Evolutionary conservation across 2,329 filamentous ascomycete species (phyloP).

Genomic region (Fusarium denticulatum): DNA sequence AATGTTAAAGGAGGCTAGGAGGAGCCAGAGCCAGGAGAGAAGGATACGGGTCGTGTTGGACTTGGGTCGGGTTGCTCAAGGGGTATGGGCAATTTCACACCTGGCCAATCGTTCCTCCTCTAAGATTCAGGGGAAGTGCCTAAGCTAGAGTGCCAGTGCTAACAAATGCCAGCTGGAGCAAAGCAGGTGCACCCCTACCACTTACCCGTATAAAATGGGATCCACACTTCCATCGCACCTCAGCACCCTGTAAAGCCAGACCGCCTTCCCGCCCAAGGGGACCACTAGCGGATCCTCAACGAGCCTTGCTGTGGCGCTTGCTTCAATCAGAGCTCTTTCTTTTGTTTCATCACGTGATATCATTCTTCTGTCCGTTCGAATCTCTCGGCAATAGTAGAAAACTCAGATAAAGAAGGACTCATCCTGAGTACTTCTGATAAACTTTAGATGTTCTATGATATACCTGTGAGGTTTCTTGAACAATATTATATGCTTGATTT

Average conservation of each 20-base stretch:
- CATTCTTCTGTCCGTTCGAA: background rate
- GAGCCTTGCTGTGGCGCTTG: slow-evolving; percentile 28
- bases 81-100: slow-evolving; percentile 47
- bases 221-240: slow-evolving; percentile 26
- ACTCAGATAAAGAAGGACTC: background rate
- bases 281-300: slow-evolving; percentile 33
- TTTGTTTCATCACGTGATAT: slow-evolving; percentile 32
- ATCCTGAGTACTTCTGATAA: background rate
- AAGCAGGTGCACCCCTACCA: slow-evolving; percentile 21
- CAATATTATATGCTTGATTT: no score
- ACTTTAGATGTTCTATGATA: background rate
- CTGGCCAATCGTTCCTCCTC: slow-evolving; percentile 47
- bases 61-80: slow-evolving; percentile 39
- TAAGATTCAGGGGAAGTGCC: slow-evolving; percentile 44
- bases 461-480: no score
- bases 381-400: background rate
- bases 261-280: slow-evolving; percentile 40
- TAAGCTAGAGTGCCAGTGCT: slow-evolving; percentile 26
- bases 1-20: slow-evolving; percentile 47
- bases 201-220: slow-evolving; percentile 3
- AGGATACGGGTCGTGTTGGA: slow-evolving; percentile 41
- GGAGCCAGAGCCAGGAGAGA: slow-evolving; percentile 41
- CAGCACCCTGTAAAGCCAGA: slow-evolving; percentile 40
- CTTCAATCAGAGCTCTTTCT: slow-evolving; percentile 27
- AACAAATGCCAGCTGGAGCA: slow-evolving; percentile 10